Evolutionary conservation across 2,329 filamentous ascomycete species (phyloP).

Genomic region (Periconia digitata): DNA sequence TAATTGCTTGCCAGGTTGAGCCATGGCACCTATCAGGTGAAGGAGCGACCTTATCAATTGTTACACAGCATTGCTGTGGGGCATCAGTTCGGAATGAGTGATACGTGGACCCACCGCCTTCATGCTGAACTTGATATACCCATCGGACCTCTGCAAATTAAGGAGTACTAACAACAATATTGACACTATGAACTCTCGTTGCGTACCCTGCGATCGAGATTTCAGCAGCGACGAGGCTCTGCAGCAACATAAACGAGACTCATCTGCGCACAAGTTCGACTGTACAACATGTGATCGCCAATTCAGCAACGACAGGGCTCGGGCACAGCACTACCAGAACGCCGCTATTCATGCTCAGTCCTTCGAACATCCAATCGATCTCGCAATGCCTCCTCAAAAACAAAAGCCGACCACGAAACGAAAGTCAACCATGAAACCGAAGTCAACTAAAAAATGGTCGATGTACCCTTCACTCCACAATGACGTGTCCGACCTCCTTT

Average conservation of each 20-base stretch:
- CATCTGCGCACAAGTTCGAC: constrained; percentile 6
- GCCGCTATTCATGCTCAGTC: background rate
- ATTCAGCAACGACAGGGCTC: constrained; percentile 4
- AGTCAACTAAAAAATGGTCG: constrained; percentile 10
- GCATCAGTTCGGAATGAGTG: too few species aligned
- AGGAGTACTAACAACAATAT: too few species aligned
- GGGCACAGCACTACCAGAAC: background rate
- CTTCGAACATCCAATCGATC: constrained; percentile 7
- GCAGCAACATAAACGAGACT: constrained; percentile 6
- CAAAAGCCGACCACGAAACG: constrained; percentile 5
- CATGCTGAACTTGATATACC: too few species aligned
- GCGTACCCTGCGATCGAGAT: constrained; percentile 3
- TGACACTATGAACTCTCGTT: background rate
- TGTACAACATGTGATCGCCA: constrained; percentile 6
- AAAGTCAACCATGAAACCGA: constrained; percentile 6
- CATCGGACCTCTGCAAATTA: too few species aligned
- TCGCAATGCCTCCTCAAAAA: constrained; percentile 5
- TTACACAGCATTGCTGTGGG: too few species aligned
- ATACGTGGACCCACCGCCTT: too few species aligned
- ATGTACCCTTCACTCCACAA: constrained; percentile 30
- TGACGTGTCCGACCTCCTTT: constrained; percentile 32
- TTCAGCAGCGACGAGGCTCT: constrained; percentile 3
- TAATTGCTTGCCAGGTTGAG: too few species aligned
- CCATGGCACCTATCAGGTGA: too few species aligned
- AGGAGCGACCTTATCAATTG: too few species aligned